Base-by-base conservation (phyloP, 768 basidiomycete species). In the Daedaleopsis nitida region DNA sequence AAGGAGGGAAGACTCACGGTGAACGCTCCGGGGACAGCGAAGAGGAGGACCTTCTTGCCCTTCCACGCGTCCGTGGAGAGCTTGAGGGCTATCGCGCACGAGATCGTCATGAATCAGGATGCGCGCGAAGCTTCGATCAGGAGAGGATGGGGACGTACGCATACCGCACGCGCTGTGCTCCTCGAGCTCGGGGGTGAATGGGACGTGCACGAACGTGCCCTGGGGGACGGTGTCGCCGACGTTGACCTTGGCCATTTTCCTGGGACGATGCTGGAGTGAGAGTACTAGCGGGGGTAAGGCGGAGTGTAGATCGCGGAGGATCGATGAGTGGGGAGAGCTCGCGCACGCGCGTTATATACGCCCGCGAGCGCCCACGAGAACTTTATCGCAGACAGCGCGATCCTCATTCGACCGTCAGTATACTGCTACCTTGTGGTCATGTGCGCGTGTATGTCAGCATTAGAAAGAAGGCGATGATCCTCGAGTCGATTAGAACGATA, bases 1-100 rank as follows among this genome's bases (percentile, higher is more conserved):
- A 23, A 21, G 34, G 17, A 16, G 2, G 24, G 32, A 35, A 23
- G 11, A 55, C 86, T 60, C 65, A 91, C 89, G 10, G 89, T 90
- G 77, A 91, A 91, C 12, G 89, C 89, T 47, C 91, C 91, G 21
- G 91, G 91, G 44, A 91, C 88, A 56, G 87, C 78, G 72, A 93
- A 81, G 58, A 92, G 69, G 23, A 92, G 86, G 54, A 92, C 88
- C 71, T 87, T 89, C 78, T 93, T 93, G 68, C 86, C 86, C 71
- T 86, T 87, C 88, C 88, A 91, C 50, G 81, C 78, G 58, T 85
- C 77, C 27, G 84, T 89, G 32, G 74, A 74, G 62, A 90, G 73
- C 39, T 76, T 75, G 48, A 75, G 72, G 45, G 85, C 88, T 88
- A 68, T 34, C 34, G 38, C 9, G 12, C n/a, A 13, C 3, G 8